Conservation (phyloP, 208 protist genomes). For the Wallacemonas sp. region DNA sequence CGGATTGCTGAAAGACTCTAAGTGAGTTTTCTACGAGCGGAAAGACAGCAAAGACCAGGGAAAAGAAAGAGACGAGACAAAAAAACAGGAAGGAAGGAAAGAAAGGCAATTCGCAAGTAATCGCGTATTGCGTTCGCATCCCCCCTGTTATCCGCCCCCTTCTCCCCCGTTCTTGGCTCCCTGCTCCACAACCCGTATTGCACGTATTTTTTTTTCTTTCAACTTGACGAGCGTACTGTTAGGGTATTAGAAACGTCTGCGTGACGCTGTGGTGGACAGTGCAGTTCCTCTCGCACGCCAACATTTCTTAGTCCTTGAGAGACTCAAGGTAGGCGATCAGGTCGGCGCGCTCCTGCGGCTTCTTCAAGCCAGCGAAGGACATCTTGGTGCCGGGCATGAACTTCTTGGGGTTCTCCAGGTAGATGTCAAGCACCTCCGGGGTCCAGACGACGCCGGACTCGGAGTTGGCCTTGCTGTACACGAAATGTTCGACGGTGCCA, state of each 20-base stretch:
- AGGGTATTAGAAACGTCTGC: not conserved
- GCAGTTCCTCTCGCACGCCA: not conserved
- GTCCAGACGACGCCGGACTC: conserved; percentile 93
- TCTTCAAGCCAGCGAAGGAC: conserved; percentile 96
- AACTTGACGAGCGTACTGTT: not conserved
- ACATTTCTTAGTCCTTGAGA: conserved; percentile 37
- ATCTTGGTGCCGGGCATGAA: conserved; percentile 98
- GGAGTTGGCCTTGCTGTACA: conserved; percentile 96
- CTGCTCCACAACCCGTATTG: too few species aligned
- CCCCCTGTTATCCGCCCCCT: not conserved
- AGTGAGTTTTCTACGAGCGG: too few species aligned
- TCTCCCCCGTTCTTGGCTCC: too few species aligned
- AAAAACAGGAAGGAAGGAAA: conserved; percentile 7
- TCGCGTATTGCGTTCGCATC: conserved; percentile 10
- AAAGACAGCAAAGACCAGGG: not conserved
- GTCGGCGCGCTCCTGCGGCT: conserved; percentile 93
- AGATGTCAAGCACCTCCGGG: conserved; percentile 93
- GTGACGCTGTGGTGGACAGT: not conserved
- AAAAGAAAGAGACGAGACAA: conserved; percentile 15
- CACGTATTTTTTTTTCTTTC: conserved; percentile 18
- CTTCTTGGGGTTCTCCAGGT: conserved; percentile 98
- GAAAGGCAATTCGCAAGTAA: conserved; percentile 8
- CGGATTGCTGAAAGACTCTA: too few species aligned
- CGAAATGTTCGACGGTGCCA: conserved; percentile 91
- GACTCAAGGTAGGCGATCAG: conserved; percentile 95